Evolutionary conservation across 306 rosid species (phyloP).

Genomic region (Styphnolobium japonicum): DNA sequence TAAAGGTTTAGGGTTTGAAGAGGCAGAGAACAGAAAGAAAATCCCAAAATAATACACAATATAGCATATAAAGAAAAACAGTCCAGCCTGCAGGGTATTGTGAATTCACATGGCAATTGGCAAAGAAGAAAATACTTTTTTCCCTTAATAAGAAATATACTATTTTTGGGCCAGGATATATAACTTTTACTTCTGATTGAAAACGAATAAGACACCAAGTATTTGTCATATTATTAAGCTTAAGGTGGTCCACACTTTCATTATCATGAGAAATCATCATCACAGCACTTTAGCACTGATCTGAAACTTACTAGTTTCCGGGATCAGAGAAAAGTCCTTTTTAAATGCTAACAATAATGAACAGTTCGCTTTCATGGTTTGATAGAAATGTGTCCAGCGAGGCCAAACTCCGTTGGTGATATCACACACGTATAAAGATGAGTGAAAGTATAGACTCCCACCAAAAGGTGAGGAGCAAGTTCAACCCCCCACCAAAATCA

Average conservation of each 20-base stretch:
- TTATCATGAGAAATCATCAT: conserved; percentile 16
- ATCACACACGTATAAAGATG: background rate
- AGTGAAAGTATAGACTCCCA: too few relatives aligned
- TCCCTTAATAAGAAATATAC: background rate
- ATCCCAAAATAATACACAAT: background rate
- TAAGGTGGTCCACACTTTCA: conserved; percentile 25
- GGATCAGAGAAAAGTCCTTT: conserved; percentile 5
- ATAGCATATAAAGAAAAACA: background rate
- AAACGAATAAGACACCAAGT: background rate
- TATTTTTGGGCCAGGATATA: background rate
- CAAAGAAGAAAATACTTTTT: background rate
- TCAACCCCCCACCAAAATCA: too few relatives aligned
- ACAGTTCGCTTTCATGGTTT: conserved; percentile 12
- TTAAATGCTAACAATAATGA: background rate
- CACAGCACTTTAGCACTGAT: conserved; percentile 1
- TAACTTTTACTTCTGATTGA: background rate
- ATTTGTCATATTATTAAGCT: conserved; percentile 9
- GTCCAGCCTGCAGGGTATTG: background rate
- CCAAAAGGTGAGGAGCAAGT: too few relatives aligned
- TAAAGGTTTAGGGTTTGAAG: background rate
- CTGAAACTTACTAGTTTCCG: background rate
- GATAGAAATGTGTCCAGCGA: background rate
- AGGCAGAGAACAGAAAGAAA: background rate
- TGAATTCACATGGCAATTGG: conserved; percentile 14
- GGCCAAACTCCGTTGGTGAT: conserved; percentile 20